Evolutionary conservation across 2,329 filamentous ascomycete species (phyloP).

Genomic region (Colletotrichum shisoi): DNA sequence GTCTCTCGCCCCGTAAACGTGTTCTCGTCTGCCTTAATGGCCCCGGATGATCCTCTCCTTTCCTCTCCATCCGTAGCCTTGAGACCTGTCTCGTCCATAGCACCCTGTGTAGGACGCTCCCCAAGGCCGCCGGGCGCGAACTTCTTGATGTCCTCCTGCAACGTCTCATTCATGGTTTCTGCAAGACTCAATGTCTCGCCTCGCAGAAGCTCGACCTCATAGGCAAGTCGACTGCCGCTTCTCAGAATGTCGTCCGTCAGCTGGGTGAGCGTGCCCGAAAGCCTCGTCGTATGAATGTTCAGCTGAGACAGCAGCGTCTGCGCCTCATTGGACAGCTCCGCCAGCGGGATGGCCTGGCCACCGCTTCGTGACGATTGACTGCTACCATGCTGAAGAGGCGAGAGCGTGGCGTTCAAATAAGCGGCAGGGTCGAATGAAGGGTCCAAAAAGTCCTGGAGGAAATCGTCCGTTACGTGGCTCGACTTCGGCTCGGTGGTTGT

Average conservation of each 20-base stretch:
- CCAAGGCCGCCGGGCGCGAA: constrained; percentile 69
- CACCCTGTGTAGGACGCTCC: constrained; percentile 41
- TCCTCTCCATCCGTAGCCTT: constrained; percentile 32
- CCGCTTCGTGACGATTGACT: constrained; percentile 40
- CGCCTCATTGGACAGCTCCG: constrained; percentile 81
- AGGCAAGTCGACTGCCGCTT: constrained; percentile 85
- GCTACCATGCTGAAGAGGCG: constrained; percentile 65
- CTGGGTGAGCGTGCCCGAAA: constrained; percentile 83
- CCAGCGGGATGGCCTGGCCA: constrained; percentile 64
- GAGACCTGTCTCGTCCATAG: constrained; percentile 35
- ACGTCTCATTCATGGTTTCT: constrained; percentile 76
- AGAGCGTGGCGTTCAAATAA: constrained; percentile 82
- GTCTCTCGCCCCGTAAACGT: constrained; percentile 38
- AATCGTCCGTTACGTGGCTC: constrained; percentile 73
- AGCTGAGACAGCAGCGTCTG: constrained; percentile 87
- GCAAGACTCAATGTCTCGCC: constrained; percentile 84
- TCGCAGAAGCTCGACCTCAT: constrained; percentile 92
- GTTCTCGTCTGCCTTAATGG: constrained; percentile 17
- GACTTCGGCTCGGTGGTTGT: constrained; percentile 59
- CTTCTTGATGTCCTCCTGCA: constrained; percentile 74
- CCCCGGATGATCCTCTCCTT: constrained; percentile 23
- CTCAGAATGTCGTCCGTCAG: constrained; percentile 94
- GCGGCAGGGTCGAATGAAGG: constrained; percentile 82
- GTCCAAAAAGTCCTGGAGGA: constrained; percentile 77
- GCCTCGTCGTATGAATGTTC: constrained; percentile 83